Base-by-base conservation (phyloP, 2,329 filamentous ascomycete species). In the Fusarium metavorans region DNA sequence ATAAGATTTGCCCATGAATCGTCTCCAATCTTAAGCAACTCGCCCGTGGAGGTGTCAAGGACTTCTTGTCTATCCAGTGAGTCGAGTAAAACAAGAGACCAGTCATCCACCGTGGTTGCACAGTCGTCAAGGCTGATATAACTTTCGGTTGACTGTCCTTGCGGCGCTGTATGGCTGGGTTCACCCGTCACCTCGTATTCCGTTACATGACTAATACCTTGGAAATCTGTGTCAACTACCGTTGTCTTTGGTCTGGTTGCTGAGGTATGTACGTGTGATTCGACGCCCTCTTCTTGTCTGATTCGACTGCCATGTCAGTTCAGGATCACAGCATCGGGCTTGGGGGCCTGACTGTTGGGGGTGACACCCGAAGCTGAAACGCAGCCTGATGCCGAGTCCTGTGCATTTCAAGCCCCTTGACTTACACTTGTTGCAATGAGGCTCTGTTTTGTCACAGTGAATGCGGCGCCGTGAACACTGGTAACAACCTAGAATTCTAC, bases 381-480 rank as follows among this genome's bases (percentile, higher is more conserved):
- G 68, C 23, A 67, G 64, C 27, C 68, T 54, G 9, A 71, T 60
- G 5, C 65, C 59, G 11, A 74, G 50, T 2, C 73, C 73, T 16
- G 59, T 74, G 43, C 73, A 76, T 57, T 64, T 61, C 16, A 76
- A 20, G 20, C 70, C 64, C 18, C 30, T 70, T 13, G 65, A 67
- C 7, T 14, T 32, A 14, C 72, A 76, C 61, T 76, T 76, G 6
- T 57, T 16, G 23, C 73, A 76, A 14, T 58, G 10, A 4, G 73
- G 73, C 23, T 66, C 61, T 3, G 48, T 61, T 3, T 70, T 67
- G 23, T 76, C 72, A 37, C 73, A 76, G 20, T 74, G 61, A 18
- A 76, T 74, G 4, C 71, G 70, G 2, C 73, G 72, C n/a, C 67
- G 56, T 11, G 66, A 70, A 50, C 73, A 76, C 48, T 72, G 64